Evolutionary conservation across 202 grass and related monocot species (phyloP).

Genomic region (Hordeum pubiflorum): DNA sequence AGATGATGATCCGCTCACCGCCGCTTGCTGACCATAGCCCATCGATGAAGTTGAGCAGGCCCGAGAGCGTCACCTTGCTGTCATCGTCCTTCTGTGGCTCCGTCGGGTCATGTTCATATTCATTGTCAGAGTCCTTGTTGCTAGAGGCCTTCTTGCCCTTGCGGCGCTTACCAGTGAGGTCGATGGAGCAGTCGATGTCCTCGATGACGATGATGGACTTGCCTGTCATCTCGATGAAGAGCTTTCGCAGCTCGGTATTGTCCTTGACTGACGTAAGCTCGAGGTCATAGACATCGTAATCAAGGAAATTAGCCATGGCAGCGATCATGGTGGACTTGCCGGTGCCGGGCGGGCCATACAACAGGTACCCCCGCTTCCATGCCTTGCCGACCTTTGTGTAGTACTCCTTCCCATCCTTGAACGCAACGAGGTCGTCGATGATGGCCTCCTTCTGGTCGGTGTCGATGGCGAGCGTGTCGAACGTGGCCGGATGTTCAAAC

Average conservation of each 20-base stretch:
- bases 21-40: conserved; percentile 54
- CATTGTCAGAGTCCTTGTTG: not conserved
- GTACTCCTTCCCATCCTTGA: conserved; percentile 45
- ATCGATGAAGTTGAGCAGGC: conserved; percentile 55
- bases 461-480: conserved; percentile 58
- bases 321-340: conserved; percentile 73
- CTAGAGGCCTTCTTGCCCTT: conserved; percentile 3
- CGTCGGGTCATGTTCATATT: not conserved
- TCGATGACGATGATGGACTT: conserved; percentile 61
- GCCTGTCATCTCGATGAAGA: conserved; percentile 43
- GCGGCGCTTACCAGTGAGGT: conserved; percentile 38
- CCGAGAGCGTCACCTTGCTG: not conserved
- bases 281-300: conserved; percentile 66
- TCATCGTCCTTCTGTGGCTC: not conserved
- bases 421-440: conserved; percentile 37
- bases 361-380: conserved; percentile 47
- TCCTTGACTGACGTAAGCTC: conserved; percentile 51
- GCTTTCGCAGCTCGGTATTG: conserved; percentile 53
- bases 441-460: conserved; percentile 35
- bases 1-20: conserved; percentile 52
- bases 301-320: conserved; percentile 58
- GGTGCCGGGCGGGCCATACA: conserved; percentile 37
- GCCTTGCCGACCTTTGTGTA: conserved; percentile 54
- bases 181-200: conserved; percentile 52
- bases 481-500: conserved; percentile 54